Conservation (phyloP, 495 filamentous ascomycete species). For the Penicillium diatomitis region DNA sequence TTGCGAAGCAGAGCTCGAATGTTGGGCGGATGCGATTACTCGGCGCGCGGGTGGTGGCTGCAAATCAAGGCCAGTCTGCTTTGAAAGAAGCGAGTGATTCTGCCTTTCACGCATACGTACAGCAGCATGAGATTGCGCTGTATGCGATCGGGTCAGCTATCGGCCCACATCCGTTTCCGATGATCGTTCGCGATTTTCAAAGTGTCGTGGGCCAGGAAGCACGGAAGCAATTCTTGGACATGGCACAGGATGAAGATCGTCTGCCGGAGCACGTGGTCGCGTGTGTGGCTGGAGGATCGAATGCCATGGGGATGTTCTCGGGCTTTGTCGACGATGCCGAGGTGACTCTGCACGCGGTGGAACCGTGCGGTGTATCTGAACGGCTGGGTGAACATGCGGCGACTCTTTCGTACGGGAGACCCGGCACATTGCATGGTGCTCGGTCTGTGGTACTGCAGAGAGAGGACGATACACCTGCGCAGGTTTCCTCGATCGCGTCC, state of each 20-base stretch:
- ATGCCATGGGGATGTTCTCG: neutral
- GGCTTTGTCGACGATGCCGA: neutral
- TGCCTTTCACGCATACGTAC: constrained; percentile 81
- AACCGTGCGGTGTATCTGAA: neutral
- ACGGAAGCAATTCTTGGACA: neutral
- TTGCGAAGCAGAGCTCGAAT: constrained; percentile 86
- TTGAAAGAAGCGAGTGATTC: constrained; percentile 96
- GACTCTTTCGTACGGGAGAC: constrained; percentile 2
- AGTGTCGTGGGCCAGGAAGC: constrained; percentile 60
- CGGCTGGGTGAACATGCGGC: constrained; percentile 3
- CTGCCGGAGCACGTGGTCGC: neutral
- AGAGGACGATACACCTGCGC: constrained; percentile 1
- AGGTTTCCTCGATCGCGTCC: neutral
- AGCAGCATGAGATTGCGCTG: constrained; percentile 77
- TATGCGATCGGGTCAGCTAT: constrained; percentile 96
- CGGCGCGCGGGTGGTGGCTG: constrained; percentile 76
- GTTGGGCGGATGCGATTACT: constrained; percentile 96
- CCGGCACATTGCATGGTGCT: constrained; percentile 6
- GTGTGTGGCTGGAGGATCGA: neutral
- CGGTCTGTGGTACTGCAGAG: constrained; percentile 3
- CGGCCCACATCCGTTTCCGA: constrained; percentile 91
- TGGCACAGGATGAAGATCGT: neutral
- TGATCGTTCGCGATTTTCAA: constrained; percentile 93
- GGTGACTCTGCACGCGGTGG: neutral
- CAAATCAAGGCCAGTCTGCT: constrained; percentile 76